Base-by-base conservation (phyloP, 805 yeast species). In the Groenewaldozyma salmanticensis region DNA sequence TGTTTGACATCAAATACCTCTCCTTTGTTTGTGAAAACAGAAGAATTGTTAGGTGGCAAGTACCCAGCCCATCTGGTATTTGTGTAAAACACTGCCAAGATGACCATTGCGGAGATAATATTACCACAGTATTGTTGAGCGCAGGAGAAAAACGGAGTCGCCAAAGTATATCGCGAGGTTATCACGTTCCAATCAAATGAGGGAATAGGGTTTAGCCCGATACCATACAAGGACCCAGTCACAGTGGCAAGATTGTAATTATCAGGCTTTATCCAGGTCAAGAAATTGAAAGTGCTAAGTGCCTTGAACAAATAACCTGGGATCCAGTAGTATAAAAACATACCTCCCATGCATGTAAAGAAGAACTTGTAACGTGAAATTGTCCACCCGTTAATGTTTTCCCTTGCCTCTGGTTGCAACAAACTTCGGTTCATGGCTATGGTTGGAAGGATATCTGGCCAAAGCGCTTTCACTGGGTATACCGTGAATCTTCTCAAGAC, bases 241-340 rank as follows among this genome's bases (percentile, higher is more conserved):
- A 74, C 54, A 4, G 53, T 51, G 42, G 74, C 76, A 15, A 79
- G 67, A 21, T 65, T 65, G 40, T 69, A 68, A 54, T 74, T 74
- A 42, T 72, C 58, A 17, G 69, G 70, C 31, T 57, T 65, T 37
- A 75, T 76, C 85, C 85, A 78, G 19, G 78, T 67, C 44, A 77
- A 68, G 71, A 79, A 77, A 42, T 59, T 56, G 54, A 79, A 75
- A 49, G 66, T 66, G 3, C 79, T 70, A 43, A 79, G 64, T 3
- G 74, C 80, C 31, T 66, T 65, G 65, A 76, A 75, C 31, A 79
- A 63, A 54, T 60, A 76, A 40, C 73, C 79, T 13, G 83, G 82
- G 51, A 77, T 54, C 75, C 78, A 76, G 52, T 70, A 72, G 62
- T 72, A 76, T 7, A 64, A 42, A 50, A 74, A 74, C 15, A 67